Percentiles rank a stretch among this genome's conserved stretches.
Evolutionary conservation across 441 rosid species (phyloP).

Genomic region (Gossypium trilobum): DNA sequence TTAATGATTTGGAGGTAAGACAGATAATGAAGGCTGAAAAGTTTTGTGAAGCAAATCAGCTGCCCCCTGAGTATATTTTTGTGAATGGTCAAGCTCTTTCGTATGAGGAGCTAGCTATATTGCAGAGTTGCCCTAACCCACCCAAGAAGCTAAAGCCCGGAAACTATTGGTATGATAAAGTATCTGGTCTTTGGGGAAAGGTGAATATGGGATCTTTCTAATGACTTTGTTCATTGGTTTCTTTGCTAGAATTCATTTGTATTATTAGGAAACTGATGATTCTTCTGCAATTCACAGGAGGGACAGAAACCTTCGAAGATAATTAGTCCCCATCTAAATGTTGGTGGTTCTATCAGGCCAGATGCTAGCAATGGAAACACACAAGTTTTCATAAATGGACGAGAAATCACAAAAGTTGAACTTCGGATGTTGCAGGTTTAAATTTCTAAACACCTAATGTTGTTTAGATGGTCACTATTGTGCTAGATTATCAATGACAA

Average conservation of each 20-base stretch:
- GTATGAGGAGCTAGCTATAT: constrained; percentile 50
- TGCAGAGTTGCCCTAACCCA: constrained; percentile 71
- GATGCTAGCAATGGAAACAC: constrained; percentile 91
- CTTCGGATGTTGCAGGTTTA: constrained; percentile 81
- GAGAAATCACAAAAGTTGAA: constrained; percentile 88
- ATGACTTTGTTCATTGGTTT: constrained; percentile 4
- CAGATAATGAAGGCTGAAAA: constrained; percentile 79
- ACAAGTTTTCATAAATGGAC: constrained; percentile 56
- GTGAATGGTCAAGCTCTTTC: constrained; percentile 62
- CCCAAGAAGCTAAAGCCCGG: constrained; percentile 90
- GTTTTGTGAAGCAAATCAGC: constrained; percentile 73
- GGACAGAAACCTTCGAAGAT: constrained; percentile 83
- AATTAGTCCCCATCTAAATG: constrained; percentile 59
- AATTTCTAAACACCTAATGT: constrained; percentile 8
- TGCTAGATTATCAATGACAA: constrained; percentile 16
- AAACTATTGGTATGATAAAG: constrained; percentile 89
- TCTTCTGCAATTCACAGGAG: constrained; percentile 50
- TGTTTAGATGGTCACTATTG: constrained; percentile 5
- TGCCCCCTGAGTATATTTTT: constrained; percentile 70
- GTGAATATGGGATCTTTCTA: constrained; percentile 36
- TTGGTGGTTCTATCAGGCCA: constrained; percentile 50
- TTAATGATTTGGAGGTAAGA: constrained; percentile 67
- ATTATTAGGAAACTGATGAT: constrained; percentile 20
- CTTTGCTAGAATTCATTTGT: constrained; percentile 4
- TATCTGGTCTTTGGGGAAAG: constrained; percentile 97